Conservation (phyloP, 2,329 filamentous ascomycete genomes). For the Cordyceps fumosorosea region DNA sequence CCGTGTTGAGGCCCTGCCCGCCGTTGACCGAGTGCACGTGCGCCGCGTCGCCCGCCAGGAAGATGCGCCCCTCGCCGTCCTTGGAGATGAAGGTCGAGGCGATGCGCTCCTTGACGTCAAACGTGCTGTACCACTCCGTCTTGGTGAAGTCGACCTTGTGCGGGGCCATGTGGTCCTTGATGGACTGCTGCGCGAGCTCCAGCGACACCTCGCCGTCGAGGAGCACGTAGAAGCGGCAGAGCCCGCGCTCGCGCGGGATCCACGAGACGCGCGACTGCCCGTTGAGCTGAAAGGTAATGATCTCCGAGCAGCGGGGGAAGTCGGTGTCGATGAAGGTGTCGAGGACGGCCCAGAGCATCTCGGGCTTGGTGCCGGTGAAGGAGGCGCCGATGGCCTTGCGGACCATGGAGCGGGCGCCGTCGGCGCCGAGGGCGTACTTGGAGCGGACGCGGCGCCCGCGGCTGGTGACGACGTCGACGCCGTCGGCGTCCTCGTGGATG, state of each 20-base stretch:
- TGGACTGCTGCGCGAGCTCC: slow-evolving; percentile 33
- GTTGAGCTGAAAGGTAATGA: slow-evolving; percentile 40
- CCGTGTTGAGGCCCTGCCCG: slow-evolving; percentile 53
- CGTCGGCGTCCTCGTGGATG: slow-evolving; percentile 52
- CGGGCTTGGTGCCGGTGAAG: slow-evolving; percentile 41
- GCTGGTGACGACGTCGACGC: slow-evolving; percentile 31
- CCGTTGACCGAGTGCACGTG: slow-evolving; percentile 51
- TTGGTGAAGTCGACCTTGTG: slow-evolving; percentile 35
- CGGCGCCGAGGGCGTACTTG: slow-evolving; percentile 44
- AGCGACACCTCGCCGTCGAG: slow-evolving; percentile 39
- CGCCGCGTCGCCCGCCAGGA: slow-evolving; percentile 50
- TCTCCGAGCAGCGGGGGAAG: slow-evolving; percentile 39
- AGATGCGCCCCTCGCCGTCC: slow-evolving; percentile 36
- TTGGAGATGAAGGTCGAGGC: slow-evolving; percentile 33
- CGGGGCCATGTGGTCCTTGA: slow-evolving; percentile 37
- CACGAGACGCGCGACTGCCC: slow-evolving; percentile 40
- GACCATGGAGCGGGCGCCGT: slow-evolving; percentile 44
- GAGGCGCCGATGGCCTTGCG: slow-evolving; percentile 32
- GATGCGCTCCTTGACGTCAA: slow-evolving; percentile 38
- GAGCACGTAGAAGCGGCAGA: slow-evolving; percentile 41
- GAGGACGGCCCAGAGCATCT: slow-evolving; percentile 43
- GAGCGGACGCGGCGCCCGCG: slow-evolving; percentile 27
- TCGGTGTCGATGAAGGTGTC: slow-evolving; percentile 44
- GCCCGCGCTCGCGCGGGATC: slow-evolving; percentile 41
- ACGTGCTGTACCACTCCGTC: slow-evolving; percentile 45